A percentile compares a stretch with the other conserved stretches of the same genome.
Conservation (phyloP, 768 basidiomycete species). For the Mrakia frigida region DNA sequence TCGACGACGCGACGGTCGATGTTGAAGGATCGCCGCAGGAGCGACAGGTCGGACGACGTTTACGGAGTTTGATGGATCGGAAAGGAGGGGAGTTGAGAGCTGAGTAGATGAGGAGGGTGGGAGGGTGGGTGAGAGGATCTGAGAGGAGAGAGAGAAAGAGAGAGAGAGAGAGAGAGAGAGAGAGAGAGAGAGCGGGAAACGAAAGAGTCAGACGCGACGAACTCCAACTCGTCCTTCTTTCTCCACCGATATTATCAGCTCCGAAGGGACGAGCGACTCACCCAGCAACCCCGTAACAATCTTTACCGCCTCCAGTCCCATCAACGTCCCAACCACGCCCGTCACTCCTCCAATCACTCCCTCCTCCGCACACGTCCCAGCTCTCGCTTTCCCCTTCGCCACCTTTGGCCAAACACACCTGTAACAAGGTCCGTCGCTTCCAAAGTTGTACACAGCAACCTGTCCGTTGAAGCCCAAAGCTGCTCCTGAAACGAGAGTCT, state of each 20-base stretch:
- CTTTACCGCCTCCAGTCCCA: constrained; percentile 84
- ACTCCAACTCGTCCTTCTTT: not conserved
- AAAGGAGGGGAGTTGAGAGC: constrained; percentile 67
- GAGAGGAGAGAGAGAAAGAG: not conserved
- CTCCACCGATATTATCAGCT: not conserved
- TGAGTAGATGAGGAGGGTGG: constrained; percentile 68
- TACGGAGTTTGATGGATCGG: constrained; percentile 73
- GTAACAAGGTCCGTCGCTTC: constrained; percentile 69
- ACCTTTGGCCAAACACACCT: constrained; percentile 79
- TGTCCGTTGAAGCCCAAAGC: constrained; percentile 55
- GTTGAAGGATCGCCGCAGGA: constrained; percentile 52
- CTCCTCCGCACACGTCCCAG: constrained; percentile 75
- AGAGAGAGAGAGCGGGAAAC: not conserved
- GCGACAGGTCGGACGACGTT: constrained; percentile 62
- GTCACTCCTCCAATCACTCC: constrained; percentile 86
- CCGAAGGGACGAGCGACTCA: constrained; percentile 27
- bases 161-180: not conserved
- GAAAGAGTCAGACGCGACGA: not conserved
- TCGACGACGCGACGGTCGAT: not conserved
- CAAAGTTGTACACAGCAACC: constrained; percentile 57
- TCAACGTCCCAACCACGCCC: constrained; percentile 80
- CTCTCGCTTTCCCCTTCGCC: constrained; percentile 46
- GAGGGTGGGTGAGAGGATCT: constrained; percentile 51
- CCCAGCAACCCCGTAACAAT: constrained; percentile 60
- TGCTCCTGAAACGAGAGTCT: constrained; percentile 85